These are phyloP conservation scores for Aspergillus melleus DNA, from an alignment of 2,329 filamentous ascomycete genomes.

Conservation along the genomic window DNA sequence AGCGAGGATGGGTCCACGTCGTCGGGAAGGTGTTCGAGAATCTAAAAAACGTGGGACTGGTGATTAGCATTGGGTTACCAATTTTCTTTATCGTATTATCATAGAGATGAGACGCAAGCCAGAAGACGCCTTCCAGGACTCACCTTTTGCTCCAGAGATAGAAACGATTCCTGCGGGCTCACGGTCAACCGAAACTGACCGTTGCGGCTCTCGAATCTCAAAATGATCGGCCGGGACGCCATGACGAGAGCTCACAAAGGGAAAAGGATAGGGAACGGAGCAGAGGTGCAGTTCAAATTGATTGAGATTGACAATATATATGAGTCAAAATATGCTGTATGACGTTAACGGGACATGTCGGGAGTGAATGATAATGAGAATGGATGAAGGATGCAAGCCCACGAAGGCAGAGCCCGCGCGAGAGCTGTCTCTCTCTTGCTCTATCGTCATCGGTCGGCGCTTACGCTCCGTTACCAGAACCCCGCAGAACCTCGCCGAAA, in stretches of 20 bases:
- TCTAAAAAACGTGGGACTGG: constrained; percentile 32
- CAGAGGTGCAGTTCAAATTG: neutral
- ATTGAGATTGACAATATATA: neutral
- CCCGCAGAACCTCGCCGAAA: neutral
- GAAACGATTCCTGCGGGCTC: constrained; percentile 71
- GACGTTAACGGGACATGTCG: neutral
- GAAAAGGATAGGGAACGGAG: neutral
- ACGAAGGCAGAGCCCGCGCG: constrained; percentile 12
- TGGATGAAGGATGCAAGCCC: constrained; percentile 12
- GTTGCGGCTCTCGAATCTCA: constrained; percentile 86
- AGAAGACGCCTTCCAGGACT: neutral
- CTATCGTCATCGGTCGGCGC: constrained; percentile 25
- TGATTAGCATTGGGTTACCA: constrained; percentile 9
- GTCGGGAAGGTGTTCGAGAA: constrained; percentile 61
- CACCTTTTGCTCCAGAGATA: constrained; percentile 53
- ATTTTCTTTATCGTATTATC: neutral
- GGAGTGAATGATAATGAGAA: neutral
- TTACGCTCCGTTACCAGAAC: constrained; percentile 7
- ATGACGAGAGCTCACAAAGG: constrained; percentile 24
- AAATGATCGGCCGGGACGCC: constrained; percentile 63
- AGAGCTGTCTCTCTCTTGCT: constrained; percentile 10
- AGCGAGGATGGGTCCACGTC: constrained; percentile 57
- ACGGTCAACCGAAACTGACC: constrained; percentile 86
- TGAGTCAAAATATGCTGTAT: neutral
- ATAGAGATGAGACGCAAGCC: neutral